phyloP scores from a whole-genome alignment of 805 yeast species.

The Blastobotrys americana region DNA sequence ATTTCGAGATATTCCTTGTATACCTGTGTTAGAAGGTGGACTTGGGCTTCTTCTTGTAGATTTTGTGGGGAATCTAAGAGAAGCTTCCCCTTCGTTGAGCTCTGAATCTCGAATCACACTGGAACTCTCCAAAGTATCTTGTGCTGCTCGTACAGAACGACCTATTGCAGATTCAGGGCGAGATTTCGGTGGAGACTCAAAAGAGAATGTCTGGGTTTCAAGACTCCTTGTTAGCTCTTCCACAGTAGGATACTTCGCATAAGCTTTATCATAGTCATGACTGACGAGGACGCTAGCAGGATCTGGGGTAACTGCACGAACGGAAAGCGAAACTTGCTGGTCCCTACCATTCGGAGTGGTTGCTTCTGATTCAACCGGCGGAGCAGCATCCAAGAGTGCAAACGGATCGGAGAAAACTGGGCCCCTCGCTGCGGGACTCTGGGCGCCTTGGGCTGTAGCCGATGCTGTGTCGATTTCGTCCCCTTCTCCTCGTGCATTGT shows the following conservation, averaged over 20 bases:
- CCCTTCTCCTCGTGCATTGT: slow-evolving; percentile 3
- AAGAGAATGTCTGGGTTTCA: slow-evolving; percentile 14
- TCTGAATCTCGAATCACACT: neutral
- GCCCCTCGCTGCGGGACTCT: neutral
- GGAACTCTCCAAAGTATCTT: too few relatives aligned
- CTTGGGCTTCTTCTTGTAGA: neutral
- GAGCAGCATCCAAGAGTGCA: slow-evolving; percentile 10
- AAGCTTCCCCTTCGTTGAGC: neutral
- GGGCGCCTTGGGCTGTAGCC: slow-evolving; percentile 1
- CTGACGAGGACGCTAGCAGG: neutral
- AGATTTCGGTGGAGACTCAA: slow-evolving; percentile 7
- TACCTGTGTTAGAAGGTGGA: neutral
- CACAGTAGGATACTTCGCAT: slow-evolving; percentile 28
- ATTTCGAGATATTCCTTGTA: neutral
- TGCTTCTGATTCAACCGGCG: neutral
- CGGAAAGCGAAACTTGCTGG: neutral
- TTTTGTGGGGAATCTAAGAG: slow-evolving; percentile 1
- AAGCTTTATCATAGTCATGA: slow-evolving; percentile 17
- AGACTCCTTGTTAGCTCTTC: slow-evolving; percentile 26
- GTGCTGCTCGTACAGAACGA: neutral
- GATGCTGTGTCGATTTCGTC: slow-evolving; percentile 2
- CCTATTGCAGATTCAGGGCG: slow-evolving; percentile 8
- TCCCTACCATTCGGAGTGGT: neutral
- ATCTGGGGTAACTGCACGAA: neutral
- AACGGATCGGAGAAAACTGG: slow-evolving; percentile 17